Percentiles rank a stretch among this genome's conserved stretches.
Evolutionary conservation across 192 early-diverging fungal genomes (phyloP).

Genomic region (Spizellomyces punctatus): DNA sequence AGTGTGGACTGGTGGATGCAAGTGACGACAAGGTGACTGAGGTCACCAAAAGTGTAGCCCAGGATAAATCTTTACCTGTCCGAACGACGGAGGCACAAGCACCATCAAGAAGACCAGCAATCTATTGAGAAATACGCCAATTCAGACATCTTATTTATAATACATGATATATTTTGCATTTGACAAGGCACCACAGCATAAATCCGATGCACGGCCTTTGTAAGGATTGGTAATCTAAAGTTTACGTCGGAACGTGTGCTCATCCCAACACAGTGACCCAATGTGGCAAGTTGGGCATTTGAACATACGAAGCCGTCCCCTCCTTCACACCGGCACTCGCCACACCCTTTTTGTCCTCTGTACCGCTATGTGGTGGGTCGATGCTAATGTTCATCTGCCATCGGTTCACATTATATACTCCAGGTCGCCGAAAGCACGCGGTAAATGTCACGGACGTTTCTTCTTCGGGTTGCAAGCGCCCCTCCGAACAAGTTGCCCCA

Average conservation of each 20-base stretch:
- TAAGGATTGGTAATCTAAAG: too few species aligned
- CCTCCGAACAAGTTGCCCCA: slow-evolving; percentile 59
- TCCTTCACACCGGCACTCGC: neutral
- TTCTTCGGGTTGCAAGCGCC: slow-evolving; percentile 58
- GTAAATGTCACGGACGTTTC: slow-evolving; percentile 43
- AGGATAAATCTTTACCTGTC: too few species aligned
- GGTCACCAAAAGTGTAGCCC: too few species aligned
- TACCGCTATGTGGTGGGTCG: slow-evolving; percentile 4
- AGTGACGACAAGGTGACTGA: too few species aligned
- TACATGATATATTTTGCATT: too few species aligned
- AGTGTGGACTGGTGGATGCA: neutral
- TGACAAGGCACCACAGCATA: too few species aligned
- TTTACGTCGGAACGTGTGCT: too few species aligned
- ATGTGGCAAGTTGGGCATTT: slow-evolving; percentile 41
- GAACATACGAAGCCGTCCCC: slow-evolving; percentile 33
- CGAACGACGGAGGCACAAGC: too few species aligned
- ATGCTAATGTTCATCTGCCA: slow-evolving; percentile 59
- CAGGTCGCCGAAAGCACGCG: slow-evolving; percentile 62
- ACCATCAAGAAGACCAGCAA: too few species aligned
- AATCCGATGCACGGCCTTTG: too few species aligned
- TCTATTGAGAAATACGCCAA: too few species aligned
- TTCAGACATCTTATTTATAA: too few species aligned
- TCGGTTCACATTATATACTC: slow-evolving; percentile 76
- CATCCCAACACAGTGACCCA: slow-evolving; percentile 24
- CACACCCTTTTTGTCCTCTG: neutral